Evolutionary conservation across 257 asterid genomes (phyloP).

Genomic region (Anisodus tanguticus): DNA sequence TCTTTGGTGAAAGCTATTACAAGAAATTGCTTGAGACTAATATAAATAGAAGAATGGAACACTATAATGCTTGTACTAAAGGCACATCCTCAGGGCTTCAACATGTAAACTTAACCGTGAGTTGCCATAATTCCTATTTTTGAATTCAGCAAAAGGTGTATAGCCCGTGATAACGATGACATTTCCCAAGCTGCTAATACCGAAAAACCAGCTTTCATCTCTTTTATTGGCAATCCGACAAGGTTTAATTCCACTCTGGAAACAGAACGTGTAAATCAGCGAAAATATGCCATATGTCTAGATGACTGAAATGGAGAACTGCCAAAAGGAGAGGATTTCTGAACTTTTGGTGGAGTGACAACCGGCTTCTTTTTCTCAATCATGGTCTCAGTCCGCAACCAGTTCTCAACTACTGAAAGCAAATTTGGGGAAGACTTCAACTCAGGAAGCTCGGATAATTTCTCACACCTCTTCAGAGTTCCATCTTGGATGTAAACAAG

Average conservation of each 20-base stretch:
- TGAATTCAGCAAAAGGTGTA: slow-evolving; percentile 31
- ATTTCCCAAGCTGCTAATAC: neutral
- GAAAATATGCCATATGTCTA: slow-evolving; percentile 91
- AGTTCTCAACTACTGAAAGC: slow-evolving; percentile 85
- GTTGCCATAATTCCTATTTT: neutral
- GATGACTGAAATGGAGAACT: slow-evolving; percentile 78
- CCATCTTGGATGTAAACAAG: slow-evolving; percentile 92
- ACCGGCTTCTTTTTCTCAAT: slow-evolving; percentile 65
- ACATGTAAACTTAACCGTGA: neutral
- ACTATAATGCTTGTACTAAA: slow-evolving; percentile 7
- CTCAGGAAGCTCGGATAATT: slow-evolving; percentile 68
- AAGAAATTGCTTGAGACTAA: neutral
- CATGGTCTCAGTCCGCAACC: slow-evolving; percentile 85
- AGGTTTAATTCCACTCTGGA: slow-evolving; percentile 29
- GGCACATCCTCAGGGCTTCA: neutral
- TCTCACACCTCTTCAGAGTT: slow-evolving; percentile 68
- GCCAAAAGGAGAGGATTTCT: slow-evolving; percentile 68
- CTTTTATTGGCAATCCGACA: slow-evolving; percentile 1
- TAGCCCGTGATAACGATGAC: slow-evolving; percentile 5
- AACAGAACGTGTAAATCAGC: slow-evolving; percentile 45
- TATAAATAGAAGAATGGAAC: neutral
- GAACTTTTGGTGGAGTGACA: slow-evolving; percentile 41
- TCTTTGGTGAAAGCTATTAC: neutral
- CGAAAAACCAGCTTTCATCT: neutral
- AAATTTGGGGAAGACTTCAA: slow-evolving; percentile 60